phyloP scores from a whole-genome alignment of 768 basidiomycete species.

The Collybiopsis confluens region DNA sequence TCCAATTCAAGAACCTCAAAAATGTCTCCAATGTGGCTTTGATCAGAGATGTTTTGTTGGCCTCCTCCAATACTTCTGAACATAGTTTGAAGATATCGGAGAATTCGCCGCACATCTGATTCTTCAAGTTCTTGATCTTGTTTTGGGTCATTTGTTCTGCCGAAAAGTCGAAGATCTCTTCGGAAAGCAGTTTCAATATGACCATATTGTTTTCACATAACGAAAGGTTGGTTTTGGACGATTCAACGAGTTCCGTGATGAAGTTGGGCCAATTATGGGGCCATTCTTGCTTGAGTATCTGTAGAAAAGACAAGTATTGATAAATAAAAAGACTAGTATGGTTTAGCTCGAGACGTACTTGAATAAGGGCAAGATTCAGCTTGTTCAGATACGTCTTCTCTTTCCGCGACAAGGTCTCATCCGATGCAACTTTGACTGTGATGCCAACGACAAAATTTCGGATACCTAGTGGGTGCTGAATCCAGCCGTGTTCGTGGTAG shows the following conservation, averaged over 20 bases:
- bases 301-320: background rate
- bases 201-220: conserved; percentile 99
- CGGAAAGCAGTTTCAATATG: conserved; percentile 93
- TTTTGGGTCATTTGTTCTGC: conserved; percentile 98
- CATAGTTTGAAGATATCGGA: conserved; percentile 98
- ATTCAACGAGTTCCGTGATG: conserved; percentile 94
- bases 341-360: conserved; percentile 45
- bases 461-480: conserved; percentile 54
- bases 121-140: conserved; percentile 96
- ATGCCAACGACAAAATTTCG: conserved; percentile 94
- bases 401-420: conserved; percentile 81
- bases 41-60: conserved; percentile 93
- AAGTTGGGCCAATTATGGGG: conserved; percentile 99
- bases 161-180: conserved; percentile 98
- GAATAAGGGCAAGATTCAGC: conserved; percentile 92
- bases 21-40: conserved; percentile 93
- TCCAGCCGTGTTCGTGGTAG: too few relatives aligned
- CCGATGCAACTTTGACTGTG: conserved; percentile 89
- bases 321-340: background rate
- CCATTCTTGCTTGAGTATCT: conserved; percentile 99
- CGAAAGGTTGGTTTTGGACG: conserved; percentile 92
- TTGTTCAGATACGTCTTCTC: conserved; percentile 97
- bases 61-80: conserved; percentile 93
- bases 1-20: conserved; percentile 97
- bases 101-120: conserved; percentile 96